Conservation (phyloP, 163 green algal genomes). For the Prototheca cutis region DNA sequence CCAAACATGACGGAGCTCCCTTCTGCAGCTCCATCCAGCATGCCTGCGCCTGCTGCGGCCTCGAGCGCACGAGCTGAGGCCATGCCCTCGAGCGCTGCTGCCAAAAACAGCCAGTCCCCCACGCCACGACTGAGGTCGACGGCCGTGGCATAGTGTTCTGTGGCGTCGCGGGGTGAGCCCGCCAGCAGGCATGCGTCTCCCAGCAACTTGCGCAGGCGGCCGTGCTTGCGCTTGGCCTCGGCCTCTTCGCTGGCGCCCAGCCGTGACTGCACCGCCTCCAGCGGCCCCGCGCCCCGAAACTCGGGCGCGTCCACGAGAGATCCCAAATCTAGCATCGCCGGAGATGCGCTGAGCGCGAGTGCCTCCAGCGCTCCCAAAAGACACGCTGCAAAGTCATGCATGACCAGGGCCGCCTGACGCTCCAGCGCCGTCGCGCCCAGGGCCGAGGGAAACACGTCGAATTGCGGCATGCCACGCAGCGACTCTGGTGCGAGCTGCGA, state of each 20-base stretch:
- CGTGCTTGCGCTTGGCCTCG: conserved; percentile 34
- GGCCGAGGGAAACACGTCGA: conserved; percentile 36
- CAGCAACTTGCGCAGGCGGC: conserved; percentile 59
- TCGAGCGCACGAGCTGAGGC: no score
- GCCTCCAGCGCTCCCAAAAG: conserved; percentile 57
- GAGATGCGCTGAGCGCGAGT: conserved; percentile 44
- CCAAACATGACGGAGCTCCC: no score
- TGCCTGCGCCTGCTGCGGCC: no score
- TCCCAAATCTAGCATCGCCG: conserved; percentile 42
- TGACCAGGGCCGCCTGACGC: conserved; percentile 65
- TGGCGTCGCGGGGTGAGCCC: conserved; percentile 51
- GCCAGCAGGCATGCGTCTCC: conserved; percentile 60
- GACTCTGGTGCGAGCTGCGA: conserved; percentile 29
- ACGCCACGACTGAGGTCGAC: conserved; percentile 31
- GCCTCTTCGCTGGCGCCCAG: conserved; percentile 34
- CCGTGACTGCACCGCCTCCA: conserved; percentile 51
- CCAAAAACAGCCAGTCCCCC: conserved; percentile 39
- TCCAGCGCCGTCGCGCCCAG: conserved; percentile 42
- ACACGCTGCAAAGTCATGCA: conserved; percentile 70
- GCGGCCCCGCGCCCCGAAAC: conserved; percentile 43
- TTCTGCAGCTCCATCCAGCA: no score
- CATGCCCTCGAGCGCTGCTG: conserved; percentile 43
- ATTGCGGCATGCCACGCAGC: neutral
- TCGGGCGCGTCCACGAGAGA: conserved; percentile 34
- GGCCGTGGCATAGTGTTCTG: conserved; percentile 33